A percentile compares a stretch with the other conserved stretches of the same genome.
These are phyloP conservation scores for Sporothrix euskadiensis DNA, from an alignment of 2,329 filamentous ascomycete genomes.

Conservation along the genomic window DNA sequence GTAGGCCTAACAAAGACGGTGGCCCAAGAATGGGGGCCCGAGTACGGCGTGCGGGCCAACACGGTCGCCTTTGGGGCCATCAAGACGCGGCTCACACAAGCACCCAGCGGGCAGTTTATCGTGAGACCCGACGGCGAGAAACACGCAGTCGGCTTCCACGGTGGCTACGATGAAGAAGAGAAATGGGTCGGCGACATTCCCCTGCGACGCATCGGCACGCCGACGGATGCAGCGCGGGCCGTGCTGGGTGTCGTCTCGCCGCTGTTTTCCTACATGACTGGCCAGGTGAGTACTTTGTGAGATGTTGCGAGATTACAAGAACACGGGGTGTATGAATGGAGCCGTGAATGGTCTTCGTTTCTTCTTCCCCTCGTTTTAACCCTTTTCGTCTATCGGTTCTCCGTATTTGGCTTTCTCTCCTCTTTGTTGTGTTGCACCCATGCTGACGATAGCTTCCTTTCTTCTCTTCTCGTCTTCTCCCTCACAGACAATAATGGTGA, in stretches of 20 bases:
- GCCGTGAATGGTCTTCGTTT: no score
- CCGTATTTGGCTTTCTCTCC: background rate
- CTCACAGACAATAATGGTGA: background rate
- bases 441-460: background rate
- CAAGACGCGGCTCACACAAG: conserved; percentile 74
- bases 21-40: conserved; percentile 86
- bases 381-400: background rate
- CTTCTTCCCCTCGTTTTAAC: background rate
- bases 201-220: conserved; percentile 71
- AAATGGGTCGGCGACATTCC: conserved; percentile 69
- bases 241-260: conserved; percentile 80
- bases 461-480: background rate
- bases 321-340: background rate
- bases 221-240: conserved; percentile 76
- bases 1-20: conserved; percentile 84
- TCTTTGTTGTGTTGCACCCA: background rate
- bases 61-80: conserved; percentile 84
- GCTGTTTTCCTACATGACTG: conserved; percentile 78
- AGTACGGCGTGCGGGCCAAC: conserved; percentile 79
- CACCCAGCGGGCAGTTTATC: conserved; percentile 80
- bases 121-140: conserved; percentile 73
- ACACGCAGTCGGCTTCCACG: conserved; percentile 71
- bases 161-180: conserved; percentile 39
- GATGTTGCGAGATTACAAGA: no score
- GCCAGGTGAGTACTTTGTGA: conserved; percentile 70